Conservation (phyloP, 2,329 filamentous ascomycete genomes). For the Juglanconis oblonga region DNA sequence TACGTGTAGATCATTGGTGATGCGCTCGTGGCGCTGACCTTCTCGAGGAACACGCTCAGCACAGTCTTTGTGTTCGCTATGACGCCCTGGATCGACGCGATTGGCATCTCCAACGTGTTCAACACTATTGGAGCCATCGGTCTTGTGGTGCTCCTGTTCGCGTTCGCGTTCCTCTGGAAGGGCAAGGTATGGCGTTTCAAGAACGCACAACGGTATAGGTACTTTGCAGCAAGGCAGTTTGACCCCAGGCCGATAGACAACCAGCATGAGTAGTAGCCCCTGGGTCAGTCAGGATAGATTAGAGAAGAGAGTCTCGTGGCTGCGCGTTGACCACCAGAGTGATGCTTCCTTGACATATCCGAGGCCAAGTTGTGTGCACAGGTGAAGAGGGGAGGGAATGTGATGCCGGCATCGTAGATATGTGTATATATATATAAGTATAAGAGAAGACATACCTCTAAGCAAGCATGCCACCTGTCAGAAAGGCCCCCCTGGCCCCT, state of each 20-base stretch:
- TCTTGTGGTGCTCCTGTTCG: constrained; percentile 14
- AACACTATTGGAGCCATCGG: constrained; percentile 20
- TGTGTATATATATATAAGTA: no score
- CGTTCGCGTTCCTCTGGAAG: constrained; percentile 18
- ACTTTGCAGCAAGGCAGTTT: constrained; percentile 18
- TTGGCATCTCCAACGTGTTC: constrained; percentile 19
- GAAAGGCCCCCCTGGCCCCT: no score
- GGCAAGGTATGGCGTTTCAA: constrained; percentile 16
- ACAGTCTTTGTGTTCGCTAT: constrained; percentile 19
- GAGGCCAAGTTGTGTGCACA: no score
- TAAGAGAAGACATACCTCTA: no score
- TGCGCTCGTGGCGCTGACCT: constrained; percentile 18
- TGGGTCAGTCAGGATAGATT: not conserved
- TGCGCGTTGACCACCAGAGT: no score
- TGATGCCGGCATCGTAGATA: no score
- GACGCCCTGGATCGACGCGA: constrained; percentile 16
- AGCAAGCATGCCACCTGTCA: no score
- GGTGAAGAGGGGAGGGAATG: no score
- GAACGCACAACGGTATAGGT: constrained; percentile 13
- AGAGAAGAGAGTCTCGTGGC: no score
- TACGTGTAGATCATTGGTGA: constrained; percentile 14
- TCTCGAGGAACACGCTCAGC: constrained; percentile 18
- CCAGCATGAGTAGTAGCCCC: not conserved
- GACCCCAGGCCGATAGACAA: constrained; percentile 18
- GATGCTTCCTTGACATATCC: no score